Conservation (phyloP, 345 rosid genomes). For the Gossypium herbaceum region DNA sequence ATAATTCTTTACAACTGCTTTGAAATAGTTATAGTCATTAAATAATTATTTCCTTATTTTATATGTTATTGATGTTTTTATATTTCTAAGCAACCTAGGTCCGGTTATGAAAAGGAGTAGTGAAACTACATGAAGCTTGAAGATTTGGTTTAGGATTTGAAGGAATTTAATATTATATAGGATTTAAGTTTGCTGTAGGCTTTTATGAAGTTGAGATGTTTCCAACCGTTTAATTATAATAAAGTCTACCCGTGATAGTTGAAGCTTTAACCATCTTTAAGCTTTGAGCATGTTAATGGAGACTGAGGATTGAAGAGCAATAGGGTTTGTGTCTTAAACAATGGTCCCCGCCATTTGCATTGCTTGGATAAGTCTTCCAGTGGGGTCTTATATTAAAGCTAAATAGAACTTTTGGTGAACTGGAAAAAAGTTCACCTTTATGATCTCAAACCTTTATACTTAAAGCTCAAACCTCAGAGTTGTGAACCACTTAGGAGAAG, state of each 20-base stretch:
- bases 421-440: conserved; percentile 34
- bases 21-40: not conserved
- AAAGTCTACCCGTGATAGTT: conserved; percentile 6
- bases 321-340: conserved; percentile 41
- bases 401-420: conserved; percentile 35
- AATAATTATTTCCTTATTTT: not conserved
- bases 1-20: conserved; percentile 1
- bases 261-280: conserved; percentile 21
- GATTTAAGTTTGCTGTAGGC: conserved; percentile 17
- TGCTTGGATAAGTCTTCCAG: conserved; percentile 37
- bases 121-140: conserved; percentile 5
- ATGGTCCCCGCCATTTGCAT: conserved; percentile 66
- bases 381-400: conserved; percentile 53
- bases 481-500: conserved; percentile 23
- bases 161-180: conserved; percentile 12
- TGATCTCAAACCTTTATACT: conserved; percentile 23
- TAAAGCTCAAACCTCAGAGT: conserved; percentile 33
- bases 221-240: not conserved
- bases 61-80: not conserved
- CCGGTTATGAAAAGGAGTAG: not conserved
- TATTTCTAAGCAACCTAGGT: not conserved
- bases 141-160: conserved; percentile 15
- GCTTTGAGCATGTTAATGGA: conserved; percentile 36
- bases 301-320: conserved; percentile 35
- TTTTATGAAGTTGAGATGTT: conserved; percentile 7